Evolutionary conservation across 139 green algal species (phyloP), one percentile per base, ranked within the genome.

Genomic region (Monoraphidium neglectum): DNA sequence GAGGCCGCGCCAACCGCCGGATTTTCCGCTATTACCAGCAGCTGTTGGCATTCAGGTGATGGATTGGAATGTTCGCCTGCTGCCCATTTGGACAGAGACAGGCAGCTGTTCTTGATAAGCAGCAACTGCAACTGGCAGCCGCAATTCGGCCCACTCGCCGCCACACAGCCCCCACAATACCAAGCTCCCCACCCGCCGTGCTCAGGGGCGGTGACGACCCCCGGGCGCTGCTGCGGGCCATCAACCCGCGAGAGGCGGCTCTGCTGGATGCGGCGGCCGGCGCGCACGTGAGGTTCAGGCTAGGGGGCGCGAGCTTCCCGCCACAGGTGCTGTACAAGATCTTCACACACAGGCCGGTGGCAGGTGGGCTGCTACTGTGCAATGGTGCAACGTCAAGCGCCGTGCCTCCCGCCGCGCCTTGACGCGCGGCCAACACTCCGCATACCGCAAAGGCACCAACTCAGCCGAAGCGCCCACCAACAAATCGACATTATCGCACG

Each of bases 311-410:
- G 16, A 79, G 77, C 15, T 95, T 93, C 68, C 92, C 92, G 1
- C 92, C 92, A 0, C 77, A 87, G n/a, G 75, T 96, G 26, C 88
- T 92, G 46, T 96, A 95, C 84, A 95, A 95, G 64, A 92, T 96
- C 24, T 94, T 87, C 82, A 95, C 90, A 36, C 88, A 94, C 74
- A 63, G 85, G n/a, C 83, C 83, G 28, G 82, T 94, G 1, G 74
- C 73, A 73, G 73, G 73, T 79, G 35, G 1, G 33, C 18, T 2
- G 37, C 37, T 5, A n/a, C 23, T 49, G 3, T 3, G 4, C 12
- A 60, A n/a, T n/a, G n/a, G n/a, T n/a, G n/a, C n/a, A n/a, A n/a
- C n/a, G n/a, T n/a, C n/a, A n/a, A n/a, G n/a, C n/a, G n/a, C n/a
- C n/a, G n/a, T n/a, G n/a, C n/a, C n/a, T n/a, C n/a, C n/a, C n/a